Conservation (phyloP, 225 moss, liverwort and hornwort genomes). For the Thuidium tamariscinum region DNA sequence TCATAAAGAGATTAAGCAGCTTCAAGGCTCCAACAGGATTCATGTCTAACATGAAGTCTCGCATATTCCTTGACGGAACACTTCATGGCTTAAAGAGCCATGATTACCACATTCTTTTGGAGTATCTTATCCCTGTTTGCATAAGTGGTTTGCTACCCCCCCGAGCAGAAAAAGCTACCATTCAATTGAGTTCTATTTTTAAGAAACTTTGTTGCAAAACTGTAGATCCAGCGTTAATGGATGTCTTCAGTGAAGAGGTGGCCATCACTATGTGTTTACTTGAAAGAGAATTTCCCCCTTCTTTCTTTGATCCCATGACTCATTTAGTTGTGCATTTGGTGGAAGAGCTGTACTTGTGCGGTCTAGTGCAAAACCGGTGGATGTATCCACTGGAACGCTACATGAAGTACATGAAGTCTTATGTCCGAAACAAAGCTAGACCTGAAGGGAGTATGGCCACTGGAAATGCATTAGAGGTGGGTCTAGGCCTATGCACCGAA, state of each 20-base stretch:
- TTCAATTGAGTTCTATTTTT: fast-evolving
- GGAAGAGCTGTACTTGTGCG: fast-evolving
- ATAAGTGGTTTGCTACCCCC: fast-evolving
- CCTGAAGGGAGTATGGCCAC: fast-evolving
- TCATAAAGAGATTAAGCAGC: too few species aligned
- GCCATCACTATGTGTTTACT: fast-evolving
- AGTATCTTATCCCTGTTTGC: fast-evolving
- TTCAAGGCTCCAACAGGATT: too few species aligned
- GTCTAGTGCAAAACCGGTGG: fast-evolving
- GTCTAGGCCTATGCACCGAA: fast-evolving
- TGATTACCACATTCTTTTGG: neutral
- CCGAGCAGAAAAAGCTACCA: fast-evolving
- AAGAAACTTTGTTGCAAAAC: fast-evolving
- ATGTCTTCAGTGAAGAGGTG: fast-evolving
- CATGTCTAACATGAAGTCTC: too few species aligned
- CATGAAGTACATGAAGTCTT: neutral
- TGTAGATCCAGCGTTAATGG: fast-evolving
- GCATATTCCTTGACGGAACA: too few species aligned
- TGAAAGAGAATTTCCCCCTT: fast-evolving
- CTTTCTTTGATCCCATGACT: neutral
- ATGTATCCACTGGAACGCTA: neutral
- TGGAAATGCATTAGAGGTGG: neutral
- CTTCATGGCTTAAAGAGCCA: too few species aligned
- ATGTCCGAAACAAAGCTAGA: neutral
- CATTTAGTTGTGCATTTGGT: neutral